These are phyloP conservation scores for Gentiana straminea DNA, from an alignment of 257 asterid genomes.

Conservation along the genomic window DNA sequence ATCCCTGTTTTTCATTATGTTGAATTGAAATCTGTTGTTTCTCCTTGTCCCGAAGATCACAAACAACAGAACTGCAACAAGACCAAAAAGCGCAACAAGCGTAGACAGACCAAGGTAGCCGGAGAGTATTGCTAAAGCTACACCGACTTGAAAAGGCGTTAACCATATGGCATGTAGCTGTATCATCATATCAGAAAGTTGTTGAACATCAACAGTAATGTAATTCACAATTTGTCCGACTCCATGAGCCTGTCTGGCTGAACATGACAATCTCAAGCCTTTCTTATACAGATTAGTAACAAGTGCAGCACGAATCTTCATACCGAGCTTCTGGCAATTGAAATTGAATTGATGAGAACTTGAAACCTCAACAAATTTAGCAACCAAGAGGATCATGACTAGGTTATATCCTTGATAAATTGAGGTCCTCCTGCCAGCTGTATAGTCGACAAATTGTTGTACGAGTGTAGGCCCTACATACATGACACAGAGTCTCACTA, in stretches of 20 bases:
- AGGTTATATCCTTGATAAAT: constrained; percentile 72
- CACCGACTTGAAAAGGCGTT: constrained; percentile 67
- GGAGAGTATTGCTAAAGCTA: constrained; percentile 58
- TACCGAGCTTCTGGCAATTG: constrained; percentile 76
- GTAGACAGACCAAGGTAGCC: constrained; percentile 50
- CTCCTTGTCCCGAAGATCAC: constrained; percentile 42
- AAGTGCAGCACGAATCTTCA: constrained; percentile 72
- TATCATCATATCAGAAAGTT: constrained; percentile 89
- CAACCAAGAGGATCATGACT: constrained; percentile 38
- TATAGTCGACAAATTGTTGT: constrained; percentile 60
- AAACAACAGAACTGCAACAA: constrained; percentile 34
- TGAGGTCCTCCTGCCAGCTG: constrained; percentile 49
- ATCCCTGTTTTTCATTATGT: constrained; percentile 71
- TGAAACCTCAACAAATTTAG: constrained; percentile 74
- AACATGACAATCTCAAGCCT: constrained; percentile 72
- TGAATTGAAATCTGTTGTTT: constrained; percentile 57
- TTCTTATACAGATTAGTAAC: constrained; percentile 69
- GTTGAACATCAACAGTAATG: constrained; percentile 97
- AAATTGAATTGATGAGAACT: constrained; percentile 83
- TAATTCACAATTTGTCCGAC: constrained; percentile 91
- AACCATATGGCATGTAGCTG: constrained; percentile 78
- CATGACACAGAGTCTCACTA: constrained; percentile 63
- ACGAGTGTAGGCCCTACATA: constrained; percentile 77
- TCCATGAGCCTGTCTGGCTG: constrained; percentile 84
- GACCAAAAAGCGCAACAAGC: constrained; percentile 41